Evolutionary conservation across 2,329 filamentous ascomycete species (phyloP).

Genomic region (Bipolaris gigantea): DNA sequence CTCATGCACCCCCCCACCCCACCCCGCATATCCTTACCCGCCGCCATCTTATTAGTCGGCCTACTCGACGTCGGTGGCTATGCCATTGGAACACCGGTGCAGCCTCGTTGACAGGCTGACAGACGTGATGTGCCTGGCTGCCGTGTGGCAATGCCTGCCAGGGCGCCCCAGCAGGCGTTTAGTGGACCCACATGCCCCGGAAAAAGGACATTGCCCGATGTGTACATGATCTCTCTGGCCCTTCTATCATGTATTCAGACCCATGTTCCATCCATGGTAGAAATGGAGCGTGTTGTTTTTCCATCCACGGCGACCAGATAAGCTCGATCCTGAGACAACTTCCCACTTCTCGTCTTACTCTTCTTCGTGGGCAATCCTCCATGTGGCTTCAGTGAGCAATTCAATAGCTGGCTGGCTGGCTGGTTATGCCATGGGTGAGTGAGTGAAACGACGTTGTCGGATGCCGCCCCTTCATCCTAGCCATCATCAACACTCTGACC

Average conservation of each 20-base stretch:
- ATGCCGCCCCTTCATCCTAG: not conserved
- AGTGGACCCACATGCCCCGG: not conserved
- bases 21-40: constrained; percentile 8
- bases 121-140: not conserved
- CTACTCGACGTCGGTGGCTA: not conserved
- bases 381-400: not conserved
- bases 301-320: not conserved
- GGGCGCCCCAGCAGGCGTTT: not conserved
- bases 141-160: not conserved
- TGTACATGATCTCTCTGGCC: not conserved
- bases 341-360: not conserved
- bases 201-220: not conserved
- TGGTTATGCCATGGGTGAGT: not conserved
- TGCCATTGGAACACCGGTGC: not conserved
- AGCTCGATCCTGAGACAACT: no score
- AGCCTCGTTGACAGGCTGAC: not conserved
- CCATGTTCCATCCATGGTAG: not conserved
- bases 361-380: not conserved
- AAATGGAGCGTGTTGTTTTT: not conserved
- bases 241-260: not conserved
- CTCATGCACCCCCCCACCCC: not conserved
- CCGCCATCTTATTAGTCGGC: not conserved
- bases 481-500: not conserved
- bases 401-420: not conserved
- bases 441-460: not conserved